These are phyloP conservation scores for Solanum lycopersicoides DNA, from an alignment of 257 asterid species.

Conservation along the genomic window DNA sequence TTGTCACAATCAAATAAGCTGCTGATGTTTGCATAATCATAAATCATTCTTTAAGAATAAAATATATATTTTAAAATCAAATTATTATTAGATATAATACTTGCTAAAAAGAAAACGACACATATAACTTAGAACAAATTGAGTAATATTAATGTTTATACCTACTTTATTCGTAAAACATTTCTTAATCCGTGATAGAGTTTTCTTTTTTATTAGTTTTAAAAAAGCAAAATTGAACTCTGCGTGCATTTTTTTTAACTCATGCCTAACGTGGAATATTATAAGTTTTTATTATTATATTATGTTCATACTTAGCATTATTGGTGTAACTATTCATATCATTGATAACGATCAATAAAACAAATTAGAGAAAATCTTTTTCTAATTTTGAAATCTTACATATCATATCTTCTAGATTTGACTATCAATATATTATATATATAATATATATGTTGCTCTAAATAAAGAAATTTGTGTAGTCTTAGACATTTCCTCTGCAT, in stretches of 20 bases:
- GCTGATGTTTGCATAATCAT: no score
- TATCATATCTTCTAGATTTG: not conserved
- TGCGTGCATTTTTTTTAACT: not conserved
- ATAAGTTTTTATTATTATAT: not conserved
- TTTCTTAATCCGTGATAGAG: not conserved
- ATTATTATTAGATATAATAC: no score
- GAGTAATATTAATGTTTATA: no score
- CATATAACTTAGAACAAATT: no score
- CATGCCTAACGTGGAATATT: no score
- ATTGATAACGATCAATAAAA: not conserved
- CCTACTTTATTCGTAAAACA: not conserved
- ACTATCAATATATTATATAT: not conserved
- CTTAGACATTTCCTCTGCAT: not conserved
- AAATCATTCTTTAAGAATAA: no score
- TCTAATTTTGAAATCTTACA: not conserved
- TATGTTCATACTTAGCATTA: not conserved
- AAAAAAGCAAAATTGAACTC: not conserved
- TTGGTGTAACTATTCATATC: not conserved
- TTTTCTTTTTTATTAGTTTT: not conserved
- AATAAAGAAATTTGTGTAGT: not conserved
- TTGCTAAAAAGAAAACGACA: no score
- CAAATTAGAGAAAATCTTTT: not conserved
- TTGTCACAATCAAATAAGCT: no score
- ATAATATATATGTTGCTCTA: not conserved
- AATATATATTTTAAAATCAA: no score